Evolutionary conservation across 257 asterid genomes (phyloP).

Genomic region (Craterostigma plantagineum): DNA sequence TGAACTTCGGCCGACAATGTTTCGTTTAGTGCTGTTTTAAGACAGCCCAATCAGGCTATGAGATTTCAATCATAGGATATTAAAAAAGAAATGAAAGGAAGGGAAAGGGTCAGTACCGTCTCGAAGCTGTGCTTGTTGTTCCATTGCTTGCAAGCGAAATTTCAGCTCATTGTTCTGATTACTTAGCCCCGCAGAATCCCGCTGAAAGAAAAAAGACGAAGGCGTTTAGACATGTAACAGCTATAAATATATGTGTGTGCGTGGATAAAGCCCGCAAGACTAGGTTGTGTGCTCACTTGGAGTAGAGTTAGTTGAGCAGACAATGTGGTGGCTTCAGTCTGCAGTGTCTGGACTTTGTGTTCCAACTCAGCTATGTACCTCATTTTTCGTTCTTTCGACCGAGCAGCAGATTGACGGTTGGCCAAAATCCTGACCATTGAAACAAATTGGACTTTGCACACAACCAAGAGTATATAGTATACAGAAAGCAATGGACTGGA

Average conservation of each 20-base stretch:
- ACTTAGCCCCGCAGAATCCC: slow-evolving; percentile 44
- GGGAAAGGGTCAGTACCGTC: slow-evolving; percentile 21
- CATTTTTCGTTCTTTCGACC: slow-evolving; percentile 63
- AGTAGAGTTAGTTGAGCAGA: slow-evolving; percentile 45
- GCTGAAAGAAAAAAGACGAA: slow-evolving; percentile 14
- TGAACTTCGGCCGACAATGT: slow-evolving; percentile 43
- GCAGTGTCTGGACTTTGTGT: slow-evolving; percentile 40
- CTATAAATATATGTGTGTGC: not conserved
- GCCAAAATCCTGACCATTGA: slow-evolving; percentile 57
- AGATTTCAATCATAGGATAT: not conserved
- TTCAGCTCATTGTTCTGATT: slow-evolving; percentile 47
- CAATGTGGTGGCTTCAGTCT: slow-evolving; percentile 48
- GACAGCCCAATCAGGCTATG: not conserved
- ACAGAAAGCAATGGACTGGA: too few species aligned
- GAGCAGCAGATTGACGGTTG: slow-evolving; percentile 64
- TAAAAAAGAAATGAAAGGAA: not conserved
- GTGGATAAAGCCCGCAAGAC: too few species aligned
- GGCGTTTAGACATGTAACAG: too few species aligned
- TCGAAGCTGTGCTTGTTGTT: slow-evolving; percentile 61
- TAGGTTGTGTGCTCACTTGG: slow-evolving; percentile 19
- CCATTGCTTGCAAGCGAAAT: slow-evolving; percentile 55
- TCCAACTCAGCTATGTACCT: slow-evolving; percentile 52
- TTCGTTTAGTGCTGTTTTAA: slow-evolving; percentile 37
- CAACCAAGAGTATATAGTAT: too few species aligned
- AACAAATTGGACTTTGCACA: too few species aligned